Percentiles rank a stretch among this genome's conserved stretches.
phyloP scores from a whole-genome alignment of 2,329 filamentous ascomycete species.

The Keithomyces neogunnii region DNA sequence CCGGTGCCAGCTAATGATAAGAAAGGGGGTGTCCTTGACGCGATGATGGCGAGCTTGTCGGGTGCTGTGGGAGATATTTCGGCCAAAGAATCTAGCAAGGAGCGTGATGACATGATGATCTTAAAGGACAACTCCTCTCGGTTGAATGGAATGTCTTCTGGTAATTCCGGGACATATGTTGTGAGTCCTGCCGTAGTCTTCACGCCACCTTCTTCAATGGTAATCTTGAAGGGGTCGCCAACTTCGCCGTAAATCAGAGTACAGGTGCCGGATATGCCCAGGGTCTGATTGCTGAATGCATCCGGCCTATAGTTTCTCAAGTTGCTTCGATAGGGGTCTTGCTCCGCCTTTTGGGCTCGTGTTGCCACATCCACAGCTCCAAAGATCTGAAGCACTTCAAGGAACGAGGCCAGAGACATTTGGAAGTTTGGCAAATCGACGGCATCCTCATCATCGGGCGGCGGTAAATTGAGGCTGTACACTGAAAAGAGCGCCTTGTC shows the following conservation, averaged over 20 bases:
- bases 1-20: slow-evolving; percentile 62
- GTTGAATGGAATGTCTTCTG: slow-evolving; percentile 82
- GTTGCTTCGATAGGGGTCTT: slow-evolving; percentile 53
- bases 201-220: slow-evolving; percentile 77
- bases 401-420: slow-evolving; percentile 75
- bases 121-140: slow-evolving; percentile 76
- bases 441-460: slow-evolving; percentile 27
- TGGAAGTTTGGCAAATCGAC: slow-evolving; percentile 63
- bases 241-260: slow-evolving; percentile 67
- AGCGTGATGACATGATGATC: slow-evolving; percentile 81
- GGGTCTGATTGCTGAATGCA: slow-evolving; percentile 74
- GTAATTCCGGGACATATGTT: slow-evolving; percentile 70
- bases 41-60: slow-evolving; percentile 59
- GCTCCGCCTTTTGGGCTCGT: slow-evolving; percentile 48
- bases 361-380: slow-evolving; percentile 65
- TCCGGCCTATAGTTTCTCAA: slow-evolving; percentile 55
- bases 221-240: slow-evolving; percentile 74
- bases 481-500: slow-evolving; percentile 83
- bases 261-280: slow-evolving; percentile 81
- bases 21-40: slow-evolving; percentile 56
- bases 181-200: slow-evolving; percentile 84
- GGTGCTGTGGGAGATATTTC: slow-evolving; percentile 67
- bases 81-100: slow-evolving; percentile 62
- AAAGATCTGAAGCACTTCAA: slow-evolving; percentile 95
- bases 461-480: slow-evolving; percentile 57